Base-by-base conservation (phyloP, 2,329 filamentous ascomycete genomes). In the Byssothecium circinans region DNA sequence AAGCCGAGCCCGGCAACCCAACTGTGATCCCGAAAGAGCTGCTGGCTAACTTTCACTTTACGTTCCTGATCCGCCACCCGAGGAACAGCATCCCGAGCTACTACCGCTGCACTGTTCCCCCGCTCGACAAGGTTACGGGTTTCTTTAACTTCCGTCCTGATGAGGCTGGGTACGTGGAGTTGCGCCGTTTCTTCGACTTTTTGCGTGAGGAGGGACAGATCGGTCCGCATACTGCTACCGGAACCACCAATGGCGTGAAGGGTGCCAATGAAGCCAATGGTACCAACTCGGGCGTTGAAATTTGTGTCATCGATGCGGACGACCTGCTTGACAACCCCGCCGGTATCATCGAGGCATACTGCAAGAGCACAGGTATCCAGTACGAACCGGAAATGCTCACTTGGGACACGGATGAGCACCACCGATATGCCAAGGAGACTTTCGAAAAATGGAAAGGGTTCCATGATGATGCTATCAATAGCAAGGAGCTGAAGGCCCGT, bases 401-500 rank as follows among this genome's bases (percentile, higher is more conserved):
- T 49, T 97, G 94, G 94, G 82, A 88, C 53, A 84, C 86, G 22
- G 84, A 86, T 43, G 86, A 88, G 55, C 85, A 87, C 60, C 84
- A 90, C 58, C 60, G 74, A 42, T 76, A 81, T 52, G 92, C 91
- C 2, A 78, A 81, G 57, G 79, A 83, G 54, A 85, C 85, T 15
- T 97, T 97, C 74, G 90, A 91, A 74, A 97, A 99, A 77, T 97
- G 94, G 94, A 88, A 85, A 58, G 94, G 94, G 10, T 97, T 95
- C 75, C 94, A 97, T 70, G 88, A 97, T 59, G 94, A 97, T 76
- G 94, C 91, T 12, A 89, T 97, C 60, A 79, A 88, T 58, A 95
- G 89, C 66, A 86, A 80, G 30, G 85, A 84, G 52, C 75, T 99
- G 62, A 86, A 86, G 67, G 83, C 88, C 2, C 79, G 89, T 64